Evolutionary conservation across 495 filamentous ascomycete species (phyloP), one percentile per base, ranked within the genome.

Genomic region (Xylaria acuta): DNA sequence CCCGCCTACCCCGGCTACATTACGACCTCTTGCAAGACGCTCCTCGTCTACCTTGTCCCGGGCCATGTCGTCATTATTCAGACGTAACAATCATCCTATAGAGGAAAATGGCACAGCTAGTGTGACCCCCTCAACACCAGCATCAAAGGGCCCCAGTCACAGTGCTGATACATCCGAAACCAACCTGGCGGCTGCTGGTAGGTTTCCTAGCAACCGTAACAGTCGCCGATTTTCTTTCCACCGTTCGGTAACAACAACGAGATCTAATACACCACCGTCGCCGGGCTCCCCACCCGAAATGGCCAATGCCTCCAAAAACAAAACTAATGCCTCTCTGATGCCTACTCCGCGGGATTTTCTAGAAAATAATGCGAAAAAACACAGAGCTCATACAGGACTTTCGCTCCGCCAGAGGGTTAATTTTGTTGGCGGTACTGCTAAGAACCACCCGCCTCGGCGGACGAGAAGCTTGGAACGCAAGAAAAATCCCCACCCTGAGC

Each of bases 201-300:
- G 64, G 47, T 58, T 62, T 47, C 71, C 66, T 67, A 70, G 75
- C 18, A 71, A 71, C 14, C 12, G 56, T 9, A 73, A 72, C 34
- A 76, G 73, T 32, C 82, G 84, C 38, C 82, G 84, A 36, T 85
- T 83, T 79, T 88, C 85, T 2, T 81, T 84, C 75, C 80, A 83
- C 65, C 82, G 76, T 67, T 86, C 85, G 41, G 79, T 77, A 69
- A 72, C 75, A 67, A 86, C 85, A 30, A 87, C 85, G n/a, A 80
- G 84, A 73, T 87, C 86, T 30, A 88, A 85, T 71, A 80, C 86
- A 16, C 86, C 86, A 25, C 86, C 86, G 4, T 88, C 86, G 32
- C 86, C 85, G 16, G 78, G 77, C 53, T 86, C 86, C 11, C 78
- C 82, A 9, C 62, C 80, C 22, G 83, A 83, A 67, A 81, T 76